Conservation (phyloP, 805 yeast genomes). For the Metschnikowia dekortorum region DNA sequence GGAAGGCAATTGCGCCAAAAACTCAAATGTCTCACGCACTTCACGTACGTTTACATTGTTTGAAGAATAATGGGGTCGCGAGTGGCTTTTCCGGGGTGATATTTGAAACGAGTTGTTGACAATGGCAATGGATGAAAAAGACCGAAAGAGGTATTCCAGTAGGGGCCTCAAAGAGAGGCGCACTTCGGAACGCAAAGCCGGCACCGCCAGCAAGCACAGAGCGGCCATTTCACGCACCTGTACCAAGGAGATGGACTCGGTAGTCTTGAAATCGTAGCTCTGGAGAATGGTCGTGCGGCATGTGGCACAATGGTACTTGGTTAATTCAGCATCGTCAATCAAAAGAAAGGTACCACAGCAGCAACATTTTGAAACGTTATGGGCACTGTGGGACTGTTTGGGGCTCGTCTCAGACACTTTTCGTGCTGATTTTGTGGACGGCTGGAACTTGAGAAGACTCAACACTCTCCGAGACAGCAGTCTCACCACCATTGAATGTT, state of each 20-base stretch:
- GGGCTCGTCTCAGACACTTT: constrained; percentile 8
- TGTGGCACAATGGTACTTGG: constrained; percentile 54
- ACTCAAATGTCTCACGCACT: constrained; percentile 41
- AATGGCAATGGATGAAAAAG: constrained; percentile 45
- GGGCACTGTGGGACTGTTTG: neutral
- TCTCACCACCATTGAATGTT: neutral
- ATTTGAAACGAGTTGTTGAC: constrained; percentile 55
- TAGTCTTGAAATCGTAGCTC: constrained; percentile 8
- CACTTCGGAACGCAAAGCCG: constrained; percentile 6
- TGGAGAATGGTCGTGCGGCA: constrained; percentile 50
- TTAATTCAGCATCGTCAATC: constrained; percentile 21
- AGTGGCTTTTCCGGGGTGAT: constrained; percentile 11
- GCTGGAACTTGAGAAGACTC: constrained; percentile 18
- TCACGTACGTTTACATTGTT: constrained; percentile 50
- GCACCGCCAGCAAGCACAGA: constrained; percentile 25
- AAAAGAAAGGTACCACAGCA: constrained; percentile 37
- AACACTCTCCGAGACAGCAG: constrained; percentile 19
- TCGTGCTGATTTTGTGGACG: constrained; percentile 15
- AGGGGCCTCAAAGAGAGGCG: constrained; percentile 46
- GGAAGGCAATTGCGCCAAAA: constrained; percentile 51
- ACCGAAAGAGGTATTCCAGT: constrained; percentile 40
- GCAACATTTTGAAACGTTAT: constrained; percentile 25
- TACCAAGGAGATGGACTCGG: constrained; percentile 23
- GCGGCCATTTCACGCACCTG: constrained; percentile 32
- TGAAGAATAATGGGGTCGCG: constrained; percentile 36